Evolutionary conservation across 2,329 filamentous ascomycete species (phyloP), one percentile per base, ranked within the genome.

Genomic region (Cadophora malorum): DNA sequence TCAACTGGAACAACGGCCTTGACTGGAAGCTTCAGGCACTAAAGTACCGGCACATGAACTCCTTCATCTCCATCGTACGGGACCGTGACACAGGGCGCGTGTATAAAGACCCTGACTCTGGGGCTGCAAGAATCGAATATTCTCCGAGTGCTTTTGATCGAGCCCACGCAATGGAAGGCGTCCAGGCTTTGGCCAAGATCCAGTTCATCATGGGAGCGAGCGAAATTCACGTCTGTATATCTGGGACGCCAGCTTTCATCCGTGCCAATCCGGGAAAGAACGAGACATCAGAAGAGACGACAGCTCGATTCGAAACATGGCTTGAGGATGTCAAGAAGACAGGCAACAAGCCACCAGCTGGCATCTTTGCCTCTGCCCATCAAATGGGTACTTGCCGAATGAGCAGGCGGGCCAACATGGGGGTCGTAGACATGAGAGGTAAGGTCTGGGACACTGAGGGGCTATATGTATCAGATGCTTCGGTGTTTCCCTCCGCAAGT

Each of bases 351-450:
- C 80, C 82, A 21, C 85, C 86, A 0, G 80, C 83, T 47, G 80
- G 83, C 31, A 78, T 81, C 33, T 91, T 88, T 74, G 80, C 82
- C 50, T 90, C 88, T 23, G 91, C 91, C 33, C 91, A 94, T 78
- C 91, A 93, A 81, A 93, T 93, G 91, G 89, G 91, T 38, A 88
- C 88, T 12, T 91, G 90, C 74, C 82, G 90, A 4, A 94, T 94
- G 91, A 87, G 87, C 23, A 77, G 69, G 52, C 61, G 58, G 33
- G 77, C 78, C 65, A 78, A 79, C 19, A 79, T 78, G 47, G 86
- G 86, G 49, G 87, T 88, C 16, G 87, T 90, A 6, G 85, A 89
- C 71, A 76, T 79, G 23, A 79, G 76, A 69, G 87, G 88, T 4
- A 81, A 78, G 69, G 86, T 92, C 10, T 93, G 90, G 89, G 90